phyloP scores from a whole-genome alignment of 2,329 filamentous ascomycete genomes.

The Coniochaeta sp. region DNA sequence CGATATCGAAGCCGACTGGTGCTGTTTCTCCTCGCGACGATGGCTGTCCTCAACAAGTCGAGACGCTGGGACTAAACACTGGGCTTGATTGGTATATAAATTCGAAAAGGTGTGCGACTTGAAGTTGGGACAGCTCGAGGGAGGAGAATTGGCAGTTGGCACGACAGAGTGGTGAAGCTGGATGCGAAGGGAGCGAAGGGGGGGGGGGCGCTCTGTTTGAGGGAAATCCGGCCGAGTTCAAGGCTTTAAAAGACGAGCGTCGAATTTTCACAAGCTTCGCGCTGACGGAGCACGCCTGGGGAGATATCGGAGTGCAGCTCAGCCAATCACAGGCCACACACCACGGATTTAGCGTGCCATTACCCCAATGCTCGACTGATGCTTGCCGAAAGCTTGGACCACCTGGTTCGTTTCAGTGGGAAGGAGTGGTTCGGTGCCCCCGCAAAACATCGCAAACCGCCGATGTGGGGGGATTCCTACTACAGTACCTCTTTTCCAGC shows the following conservation, averaged over 20 bases:
- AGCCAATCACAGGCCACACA: neutral
- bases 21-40: slow-evolving; percentile 16
- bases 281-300: neutral
- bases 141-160: slow-evolving; percentile 14
- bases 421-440: neutral
- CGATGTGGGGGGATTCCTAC: neutral
- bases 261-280: slow-evolving; percentile 3
- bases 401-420: neutral
- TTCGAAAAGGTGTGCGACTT: neutral
- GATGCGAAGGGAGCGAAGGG: neutral
- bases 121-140: slow-evolving; percentile 15
- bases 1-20: neutral
- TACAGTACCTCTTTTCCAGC: too few species aligned
- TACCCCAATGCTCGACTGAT: slow-evolving; percentile 1
- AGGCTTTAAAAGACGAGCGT: neutral
- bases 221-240: neutral
- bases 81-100: slow-evolving; percentile 1
- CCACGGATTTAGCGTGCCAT: neutral
- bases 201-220: too few species aligned
- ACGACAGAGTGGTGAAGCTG: neutral
- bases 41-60: slow-evolving; percentile 11
- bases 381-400: neutral
- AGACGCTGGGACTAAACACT: slow-evolving; percentile 1
- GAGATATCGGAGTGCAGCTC: neutral
- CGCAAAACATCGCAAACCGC: neutral